Conservation (phyloP, 2,329 filamentous ascomycete species). For the Phialophora chinensis region DNA sequence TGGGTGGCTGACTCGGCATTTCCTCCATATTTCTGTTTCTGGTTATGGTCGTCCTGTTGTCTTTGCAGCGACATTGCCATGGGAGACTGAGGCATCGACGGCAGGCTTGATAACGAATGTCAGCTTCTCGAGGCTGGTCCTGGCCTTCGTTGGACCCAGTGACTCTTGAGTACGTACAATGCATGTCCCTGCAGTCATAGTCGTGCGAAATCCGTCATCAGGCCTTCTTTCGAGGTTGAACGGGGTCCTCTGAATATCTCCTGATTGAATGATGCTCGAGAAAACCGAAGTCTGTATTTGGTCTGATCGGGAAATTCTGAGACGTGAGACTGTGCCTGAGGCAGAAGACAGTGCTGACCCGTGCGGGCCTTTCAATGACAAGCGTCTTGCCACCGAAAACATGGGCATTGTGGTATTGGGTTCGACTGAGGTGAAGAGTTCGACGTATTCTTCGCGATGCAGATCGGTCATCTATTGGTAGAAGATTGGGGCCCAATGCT, state of each 20-base stretch:
- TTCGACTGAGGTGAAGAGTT: not conserved
- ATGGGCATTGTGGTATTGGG: not conserved
- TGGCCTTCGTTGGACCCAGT: not conserved
- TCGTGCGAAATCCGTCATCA: not conserved
- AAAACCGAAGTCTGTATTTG: not conserved
- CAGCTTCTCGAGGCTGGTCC: not conserved
- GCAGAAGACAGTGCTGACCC: slow-evolving; percentile 9
- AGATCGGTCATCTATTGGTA: not conserved
- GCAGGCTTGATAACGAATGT: not conserved
- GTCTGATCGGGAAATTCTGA: not conserved
- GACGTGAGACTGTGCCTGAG: slow-evolving; percentile 8
- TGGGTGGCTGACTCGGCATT: not conserved
- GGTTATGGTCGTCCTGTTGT: not conserved
- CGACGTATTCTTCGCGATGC: not conserved
- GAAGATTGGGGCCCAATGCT: not conserved
- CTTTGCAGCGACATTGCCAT: not conserved
- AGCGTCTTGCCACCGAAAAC: not conserved
- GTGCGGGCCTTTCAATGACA: slow-evolving; percentile 5
- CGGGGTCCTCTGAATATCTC: not conserved
- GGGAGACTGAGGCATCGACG: not conserved
- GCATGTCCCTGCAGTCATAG: not conserved
- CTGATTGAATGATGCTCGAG: not conserved
- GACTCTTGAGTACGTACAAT: not conserved
- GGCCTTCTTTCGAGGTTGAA: not conserved
- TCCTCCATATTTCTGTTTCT: not conserved